Conservation (phyloP, 2,329 filamentous ascomycete genomes). For the Aspergillus amoenus region DNA sequence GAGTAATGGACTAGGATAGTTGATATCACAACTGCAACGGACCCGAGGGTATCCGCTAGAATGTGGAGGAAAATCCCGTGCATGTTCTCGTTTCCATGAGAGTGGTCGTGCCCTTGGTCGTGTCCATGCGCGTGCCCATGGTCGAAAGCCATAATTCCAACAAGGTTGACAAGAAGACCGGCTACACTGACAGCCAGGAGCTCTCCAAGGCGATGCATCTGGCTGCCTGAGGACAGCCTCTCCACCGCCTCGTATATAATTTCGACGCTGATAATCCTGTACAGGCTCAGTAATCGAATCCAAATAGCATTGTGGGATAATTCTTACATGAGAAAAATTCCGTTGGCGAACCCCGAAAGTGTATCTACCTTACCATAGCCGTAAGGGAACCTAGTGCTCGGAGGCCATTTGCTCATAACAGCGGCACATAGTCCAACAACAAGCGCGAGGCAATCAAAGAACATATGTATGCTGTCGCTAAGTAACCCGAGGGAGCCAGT, state of each 20-base stretch:
- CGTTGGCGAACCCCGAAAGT: constrained; percentile 92
- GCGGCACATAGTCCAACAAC: constrained; percentile 87
- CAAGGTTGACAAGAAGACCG: constrained; percentile 84
- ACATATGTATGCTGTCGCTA: constrained; percentile 98
- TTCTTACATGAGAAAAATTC: constrained; percentile 82
- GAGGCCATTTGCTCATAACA: constrained; percentile 95
- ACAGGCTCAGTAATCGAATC: constrained; percentile 15
- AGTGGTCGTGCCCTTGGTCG: constrained; percentile 50
- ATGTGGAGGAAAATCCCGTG: constrained; percentile 95
- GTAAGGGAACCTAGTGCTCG: constrained; percentile 84
- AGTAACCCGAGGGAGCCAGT: constrained; percentile 93
- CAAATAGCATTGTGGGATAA: not conserved
- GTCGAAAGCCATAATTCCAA: constrained; percentile 84
- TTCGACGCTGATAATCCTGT: constrained; percentile 85
- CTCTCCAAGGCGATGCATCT: constrained; percentile 81
- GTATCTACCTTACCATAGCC: constrained; percentile 97
- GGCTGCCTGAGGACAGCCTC: constrained; percentile 75
- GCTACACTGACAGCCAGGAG: constrained; percentile 84
- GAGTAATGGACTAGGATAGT: constrained; percentile 84
- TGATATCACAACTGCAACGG: constrained; percentile 88
- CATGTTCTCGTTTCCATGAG: constrained; percentile 94
- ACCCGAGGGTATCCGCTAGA: constrained; percentile 89
- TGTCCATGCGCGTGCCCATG: constrained; percentile 58
- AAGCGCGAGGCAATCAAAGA: constrained; percentile 94
- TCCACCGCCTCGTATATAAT: constrained; percentile 95